Evolutionary conservation across 2,329 filamentous ascomycete species (phyloP), one percentile per base, ranked within the genome.

Genomic region (Pseudogymnoascus sp.): DNA sequence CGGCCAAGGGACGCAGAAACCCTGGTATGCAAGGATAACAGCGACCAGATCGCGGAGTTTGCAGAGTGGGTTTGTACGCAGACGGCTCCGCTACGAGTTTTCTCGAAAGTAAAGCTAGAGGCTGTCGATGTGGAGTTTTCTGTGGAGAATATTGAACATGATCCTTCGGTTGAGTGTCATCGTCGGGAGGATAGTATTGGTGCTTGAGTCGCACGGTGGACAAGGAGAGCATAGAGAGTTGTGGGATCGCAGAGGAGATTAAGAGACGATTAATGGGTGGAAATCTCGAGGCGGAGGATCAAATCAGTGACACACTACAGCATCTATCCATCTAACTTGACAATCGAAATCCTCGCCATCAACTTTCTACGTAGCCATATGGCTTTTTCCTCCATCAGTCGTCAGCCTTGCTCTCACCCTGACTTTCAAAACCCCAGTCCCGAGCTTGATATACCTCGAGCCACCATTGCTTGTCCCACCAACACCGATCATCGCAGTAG

Each of bases 351-450:
- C 8, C n/a, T 21, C 35, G 13, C 35, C 29, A 21, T 5, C 5
- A 33, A 13, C 5, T 13, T 29, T 55, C 48, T 55, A 66, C 33
- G 15, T 21, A 1, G 72, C 73, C 58, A 77, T 66, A 36, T 76
- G 70, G 59, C 73, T 77, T 64, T 70, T 71, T 2, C 78, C 79
- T 13, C 78, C 78, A 71, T 80, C 78, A 15, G 66, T 64, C 1
- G 78, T 79, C 35, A 80, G 38, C 42, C 78, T 72, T 41, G 70
- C 67, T 33, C 78, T 71, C 13, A 80, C 71, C 12, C 68, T 71
- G 7, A 79, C 66, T 64, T 72, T 74, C 48, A 79, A 61, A 67
- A 73, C 75, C 15, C 67, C 68, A 6, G 67, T 61, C 2, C 72
- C 70, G 44, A 74, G 62, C 59, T 68, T 68, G 2, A 5, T 10